Percentiles rank a stretch among this genome's conserved stretches.
phyloP scores from a whole-genome alignment of 192 early-diverging fungal genomes.

The Chytriomyces confervae region DNA sequence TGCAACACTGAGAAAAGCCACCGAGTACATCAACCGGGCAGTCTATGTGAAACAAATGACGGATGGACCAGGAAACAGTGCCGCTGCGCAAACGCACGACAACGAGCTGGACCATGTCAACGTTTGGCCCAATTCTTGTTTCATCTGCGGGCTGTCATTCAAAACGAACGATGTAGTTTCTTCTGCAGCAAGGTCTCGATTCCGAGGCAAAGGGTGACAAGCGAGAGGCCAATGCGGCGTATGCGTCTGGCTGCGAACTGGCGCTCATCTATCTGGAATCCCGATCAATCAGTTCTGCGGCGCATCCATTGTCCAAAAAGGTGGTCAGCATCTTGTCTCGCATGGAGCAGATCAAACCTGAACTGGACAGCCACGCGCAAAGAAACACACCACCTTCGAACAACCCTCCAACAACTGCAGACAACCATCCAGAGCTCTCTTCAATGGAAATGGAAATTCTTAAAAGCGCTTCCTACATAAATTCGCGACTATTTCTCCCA shows the following conservation, averaged over 20 bases:
- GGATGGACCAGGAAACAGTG: background rate
- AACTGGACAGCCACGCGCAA: background rate
- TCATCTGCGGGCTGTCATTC: slow-evolving; percentile 3
- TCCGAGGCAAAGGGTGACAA: slow-evolving; percentile 9
- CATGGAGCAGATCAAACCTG: slow-evolving; percentile 20
- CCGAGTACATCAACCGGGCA: slow-evolving; percentile 13
- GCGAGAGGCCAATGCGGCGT: slow-evolving; percentile 12
- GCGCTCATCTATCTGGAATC: slow-evolving; percentile 14
- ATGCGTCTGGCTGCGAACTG: slow-evolving; percentile 28
- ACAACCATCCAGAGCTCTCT: slow-evolving; percentile 11
- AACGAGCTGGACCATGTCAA: slow-evolving; percentile 27
- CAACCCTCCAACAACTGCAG: background rate
- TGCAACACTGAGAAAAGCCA: slow-evolving; percentile 9
- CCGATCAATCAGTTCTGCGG: background rate
- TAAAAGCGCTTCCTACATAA: slow-evolving; percentile 71
- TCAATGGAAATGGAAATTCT: slow-evolving; percentile 66
- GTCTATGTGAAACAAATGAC: background rate
- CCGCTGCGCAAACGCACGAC: background rate
- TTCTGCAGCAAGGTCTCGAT: slow-evolving; percentile 24
- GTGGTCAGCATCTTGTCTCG: slow-evolving; percentile 4
- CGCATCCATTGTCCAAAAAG: slow-evolving; percentile 19
- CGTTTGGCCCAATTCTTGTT: background rate
- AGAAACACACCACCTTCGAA: background rate
- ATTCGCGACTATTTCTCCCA: slow-evolving; percentile 73
- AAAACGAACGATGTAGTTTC: slow-evolving; percentile 6